These are phyloP conservation scores for Alternaria rosae DNA, from an alignment of 2,329 filamentous ascomycete genomes.

Conservation along the genomic window DNA sequence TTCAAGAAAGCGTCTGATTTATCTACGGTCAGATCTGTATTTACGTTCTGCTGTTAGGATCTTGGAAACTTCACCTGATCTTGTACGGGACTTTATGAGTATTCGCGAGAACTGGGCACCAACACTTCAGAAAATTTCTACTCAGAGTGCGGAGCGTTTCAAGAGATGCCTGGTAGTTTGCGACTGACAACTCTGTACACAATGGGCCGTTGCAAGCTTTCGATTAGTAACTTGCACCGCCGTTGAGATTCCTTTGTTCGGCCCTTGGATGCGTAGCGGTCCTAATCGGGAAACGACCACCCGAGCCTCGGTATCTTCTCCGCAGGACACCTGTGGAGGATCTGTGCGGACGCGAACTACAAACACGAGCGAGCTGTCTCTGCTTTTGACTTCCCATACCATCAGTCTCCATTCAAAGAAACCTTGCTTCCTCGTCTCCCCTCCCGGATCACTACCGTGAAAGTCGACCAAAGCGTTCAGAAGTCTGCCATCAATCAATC, in stretches of 20 bases:
- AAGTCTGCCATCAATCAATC: not conserved
- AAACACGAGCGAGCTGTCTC: not conserved
- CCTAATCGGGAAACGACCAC: constrained; percentile 21
- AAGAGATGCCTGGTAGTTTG: not conserved
- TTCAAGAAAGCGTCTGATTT: no score
- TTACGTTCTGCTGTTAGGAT: no score
- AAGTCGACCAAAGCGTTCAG: not conserved
- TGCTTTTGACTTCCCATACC: not conserved
- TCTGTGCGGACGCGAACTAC: constrained; percentile 22
- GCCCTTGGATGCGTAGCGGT: not conserved
- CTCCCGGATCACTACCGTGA: not conserved
- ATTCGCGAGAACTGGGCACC: no score
- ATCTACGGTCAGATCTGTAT: no score
- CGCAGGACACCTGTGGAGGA: constrained; percentile 23
- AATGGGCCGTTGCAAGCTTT: not conserved
- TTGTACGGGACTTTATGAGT: no score
- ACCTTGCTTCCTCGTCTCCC: not conserved
- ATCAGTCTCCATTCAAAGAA: not conserved
- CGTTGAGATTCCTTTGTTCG: not conserved
- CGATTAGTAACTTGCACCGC: not conserved
- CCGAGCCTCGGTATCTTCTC: constrained; percentile 36
- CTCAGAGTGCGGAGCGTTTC: not conserved
- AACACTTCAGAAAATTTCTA: not conserved
- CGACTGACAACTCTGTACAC: not conserved
- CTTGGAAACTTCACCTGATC: no score